Conservation (phyloP, 2,329 filamentous ascomycete genomes). For the Sporothrix protearum region DNA sequence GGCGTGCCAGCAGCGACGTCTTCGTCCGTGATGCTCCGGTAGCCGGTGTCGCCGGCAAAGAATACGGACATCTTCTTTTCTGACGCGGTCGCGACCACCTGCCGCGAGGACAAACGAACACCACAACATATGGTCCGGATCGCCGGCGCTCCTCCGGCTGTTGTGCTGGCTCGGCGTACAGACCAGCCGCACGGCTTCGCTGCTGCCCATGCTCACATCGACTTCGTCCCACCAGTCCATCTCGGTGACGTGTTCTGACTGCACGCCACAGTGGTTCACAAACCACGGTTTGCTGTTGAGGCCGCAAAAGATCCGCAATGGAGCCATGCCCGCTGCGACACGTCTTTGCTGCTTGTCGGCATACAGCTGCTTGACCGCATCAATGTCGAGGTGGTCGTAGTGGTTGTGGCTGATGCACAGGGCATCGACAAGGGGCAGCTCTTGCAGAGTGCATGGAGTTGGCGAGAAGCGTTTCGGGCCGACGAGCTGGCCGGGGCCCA, state of each 20-base stretch:
- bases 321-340: neutral
- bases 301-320: slow-evolving; percentile 61
- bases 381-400: slow-evolving; percentile 52
- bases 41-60: slow-evolving; percentile 70
- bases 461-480: slow-evolving; percentile 52
- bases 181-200: slow-evolving; percentile 50
- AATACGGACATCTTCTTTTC: slow-evolving; percentile 51
- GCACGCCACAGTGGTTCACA: slow-evolving; percentile 49
- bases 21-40: slow-evolving; percentile 34
- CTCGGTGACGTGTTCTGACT: slow-evolving; percentile 56
- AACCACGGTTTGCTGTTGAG: slow-evolving; percentile 67
- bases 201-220: slow-evolving; percentile 23
- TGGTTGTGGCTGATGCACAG: slow-evolving; percentile 55
- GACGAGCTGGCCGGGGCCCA: slow-evolving; percentile 37
- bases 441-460: slow-evolving; percentile 46
- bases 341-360: slow-evolving; percentile 32
- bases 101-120: slow-evolving; percentile 56
- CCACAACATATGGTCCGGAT: slow-evolving; percentile 63
- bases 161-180: slow-evolving; percentile 70
- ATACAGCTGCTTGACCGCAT: slow-evolving; percentile 43
- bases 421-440: slow-evolving; percentile 50
- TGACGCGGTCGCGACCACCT: neutral
- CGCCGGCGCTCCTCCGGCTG: slow-evolving; percentile 54
- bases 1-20: slow-evolving; percentile 11
- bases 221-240: slow-evolving; percentile 72